Base-by-base conservation (phyloP, 805 yeast genomes). In the Candida tallmaniae region DNA sequence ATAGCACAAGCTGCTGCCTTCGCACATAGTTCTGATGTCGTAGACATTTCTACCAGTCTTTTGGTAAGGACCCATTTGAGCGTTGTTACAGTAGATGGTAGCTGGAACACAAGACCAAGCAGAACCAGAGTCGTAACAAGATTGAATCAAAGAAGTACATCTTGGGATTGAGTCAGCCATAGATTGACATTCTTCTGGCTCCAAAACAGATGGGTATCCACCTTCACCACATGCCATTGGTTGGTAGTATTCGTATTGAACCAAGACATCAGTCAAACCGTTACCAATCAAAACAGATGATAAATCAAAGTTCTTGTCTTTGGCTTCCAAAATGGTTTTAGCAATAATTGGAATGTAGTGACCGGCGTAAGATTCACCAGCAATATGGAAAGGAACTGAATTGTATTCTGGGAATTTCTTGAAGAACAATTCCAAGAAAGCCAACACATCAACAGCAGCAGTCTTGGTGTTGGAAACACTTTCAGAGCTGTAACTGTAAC, bases 151-250 rank as follows among this genome's bases (percentile, higher is more conserved):
- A 18, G 76, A 62, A 42, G 78, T 66, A 68, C 98, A 90, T 56
- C 90, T 78, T 31, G 84, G 82, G 34, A 78, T 63, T n/a, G 73
- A 62, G 17, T 61, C 65, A 21, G 62, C 52, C 88, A 85, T 83
- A 29, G 66, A 61, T 21, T 73, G 71, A 64, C 96, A 86, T 42
- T 76, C 77, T 35, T 74, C 78, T n/a, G 78, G 79, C 12, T 74
- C 65, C 44, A 87, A 66, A 2, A 87, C 87, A 12, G 89, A 67
- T 13, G 80, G 80, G 50, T 78, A 78, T 5, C 96, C 96, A 45
- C 96, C 95, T 46, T 73, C 56, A 35, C 95, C 93, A 61, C 97
- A 90, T 4, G 95, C 95, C 97, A 90, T 89, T 44, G 94, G 95
- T 58, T 82, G 77, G 54, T 86, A 88, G 58, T 79, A 78, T 39